A percentile compares a stretch with the other conserved stretches of the same genome.
phyloP scores from a whole-genome alignment of 495 filamentous ascomycete species.

The Podospora fimiseda region DNA sequence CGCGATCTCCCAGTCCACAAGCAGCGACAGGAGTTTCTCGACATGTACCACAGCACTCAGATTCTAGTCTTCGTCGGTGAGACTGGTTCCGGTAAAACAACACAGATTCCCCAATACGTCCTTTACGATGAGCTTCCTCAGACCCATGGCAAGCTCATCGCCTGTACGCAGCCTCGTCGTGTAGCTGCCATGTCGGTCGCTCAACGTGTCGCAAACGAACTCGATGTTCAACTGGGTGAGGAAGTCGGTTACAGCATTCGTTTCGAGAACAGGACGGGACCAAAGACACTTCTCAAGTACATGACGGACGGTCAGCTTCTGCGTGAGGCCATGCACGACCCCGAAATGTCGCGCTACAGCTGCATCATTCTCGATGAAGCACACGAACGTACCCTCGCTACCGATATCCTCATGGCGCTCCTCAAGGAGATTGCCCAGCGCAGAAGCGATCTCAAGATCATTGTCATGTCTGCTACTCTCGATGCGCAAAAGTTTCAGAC shows the following conservation, averaged over 20 bases:
- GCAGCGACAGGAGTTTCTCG: conserved; percentile 89
- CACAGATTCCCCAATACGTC: conserved; percentile 97
- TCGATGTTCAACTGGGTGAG: conserved; percentile 89
- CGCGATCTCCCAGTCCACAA: conserved; percentile 83
- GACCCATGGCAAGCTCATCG: conserved; percentile 74
- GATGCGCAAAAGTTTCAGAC: conserved; percentile 96
- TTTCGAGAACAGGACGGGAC: conserved; percentile 91
- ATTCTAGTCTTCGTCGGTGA: conserved; percentile 98
- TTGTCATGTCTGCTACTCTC: conserved; percentile 97
- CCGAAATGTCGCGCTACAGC: conserved; percentile 83
- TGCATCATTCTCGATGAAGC: conserved; percentile 98
- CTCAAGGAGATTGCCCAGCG: conserved; percentile 77
- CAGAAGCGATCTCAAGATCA: conserved; percentile 84
- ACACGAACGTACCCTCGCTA: conserved; percentile 91
- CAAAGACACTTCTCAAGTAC: conserved; percentile 93
- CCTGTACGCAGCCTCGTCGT: conserved; percentile 95
- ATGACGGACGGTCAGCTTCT: conserved; percentile 99
- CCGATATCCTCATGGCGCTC: conserved; percentile 93
- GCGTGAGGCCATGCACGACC: conserved; percentile 96
- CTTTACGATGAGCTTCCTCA: conserved; percentile 95
- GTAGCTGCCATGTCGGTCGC: conserved; percentile 99
- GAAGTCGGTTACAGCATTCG: conserved; percentile 99
- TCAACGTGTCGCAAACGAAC: conserved; percentile 93
- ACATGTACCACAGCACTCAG: conserved; percentile 85
- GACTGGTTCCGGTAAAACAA: conserved; percentile 98